Evolutionary conservation across 2,329 filamentous ascomycete genomes (phyloP).

Genomic region (Aspergillus pseudonomiae): DNA sequence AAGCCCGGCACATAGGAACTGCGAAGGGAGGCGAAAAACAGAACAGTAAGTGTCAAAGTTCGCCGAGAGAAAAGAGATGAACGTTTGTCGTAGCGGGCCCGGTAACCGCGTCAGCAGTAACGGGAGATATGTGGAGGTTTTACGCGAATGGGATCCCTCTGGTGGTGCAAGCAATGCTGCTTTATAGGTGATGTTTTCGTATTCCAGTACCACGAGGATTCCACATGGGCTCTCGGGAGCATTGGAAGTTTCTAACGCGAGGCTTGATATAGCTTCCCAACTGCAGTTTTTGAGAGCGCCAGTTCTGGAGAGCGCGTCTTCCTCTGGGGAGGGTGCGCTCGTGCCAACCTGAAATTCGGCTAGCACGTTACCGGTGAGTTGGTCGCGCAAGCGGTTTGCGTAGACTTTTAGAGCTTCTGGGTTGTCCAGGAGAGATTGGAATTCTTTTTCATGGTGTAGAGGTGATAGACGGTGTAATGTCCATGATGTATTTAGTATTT

Average conservation of each 20-base stretch:
- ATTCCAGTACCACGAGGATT: constrained; percentile 53
- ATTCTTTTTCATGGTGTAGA: constrained; percentile 52
- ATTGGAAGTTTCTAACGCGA: constrained; percentile 31
- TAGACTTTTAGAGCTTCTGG: constrained; percentile 46
- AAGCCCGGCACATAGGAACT: constrained; percentile 49
- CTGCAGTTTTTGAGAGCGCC: constrained; percentile 52
- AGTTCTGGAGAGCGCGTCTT: constrained; percentile 47
- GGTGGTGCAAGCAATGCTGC: constrained; percentile 52
- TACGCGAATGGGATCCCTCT: background rate
- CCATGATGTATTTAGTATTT: constrained; percentile 58
- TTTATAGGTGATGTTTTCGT: constrained; percentile 53
- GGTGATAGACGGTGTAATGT: constrained; percentile 57
- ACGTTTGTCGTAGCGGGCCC: constrained; percentile 50
- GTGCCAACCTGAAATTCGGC: constrained; percentile 45
- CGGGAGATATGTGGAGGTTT: constrained; percentile 51
- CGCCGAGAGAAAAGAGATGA: constrained; percentile 52
- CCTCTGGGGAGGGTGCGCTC: constrained; percentile 31
- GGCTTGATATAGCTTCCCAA: constrained; percentile 45
- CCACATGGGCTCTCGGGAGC: constrained; percentile 34
- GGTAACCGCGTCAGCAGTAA: constrained; percentile 56
- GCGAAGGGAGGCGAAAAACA: constrained; percentile 46
- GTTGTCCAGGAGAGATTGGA: constrained; percentile 37
- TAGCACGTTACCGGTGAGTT: constrained; percentile 53
- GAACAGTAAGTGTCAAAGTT: constrained; percentile 56
- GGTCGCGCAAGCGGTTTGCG: constrained; percentile 51